Percentiles rank a stretch among this genome's conserved stretches.
Evolutionary conservation across 371 early-diverging fungal species (phyloP).

Genomic region (Apophysomyces sp.): DNA sequence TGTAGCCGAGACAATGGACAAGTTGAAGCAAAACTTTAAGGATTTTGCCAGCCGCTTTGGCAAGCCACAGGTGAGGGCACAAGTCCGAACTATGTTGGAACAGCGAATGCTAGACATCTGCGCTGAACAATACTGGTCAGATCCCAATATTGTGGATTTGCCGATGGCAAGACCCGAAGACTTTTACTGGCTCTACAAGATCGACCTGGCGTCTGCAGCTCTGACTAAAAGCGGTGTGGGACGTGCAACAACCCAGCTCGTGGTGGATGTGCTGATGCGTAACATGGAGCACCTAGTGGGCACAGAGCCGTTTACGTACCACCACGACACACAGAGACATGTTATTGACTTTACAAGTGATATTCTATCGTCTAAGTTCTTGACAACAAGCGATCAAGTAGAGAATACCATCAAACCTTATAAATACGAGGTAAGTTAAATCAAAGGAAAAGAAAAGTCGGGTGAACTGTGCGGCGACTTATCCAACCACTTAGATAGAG

Average conservation of each 20-base stretch:
- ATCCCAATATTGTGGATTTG: constrained; percentile 68
- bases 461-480: background rate
- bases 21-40: constrained; percentile 90
- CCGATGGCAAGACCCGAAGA: constrained; percentile 57
- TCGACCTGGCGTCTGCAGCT: constrained; percentile 80
- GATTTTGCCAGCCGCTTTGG: constrained; percentile 88
- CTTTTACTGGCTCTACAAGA: constrained; percentile 80
- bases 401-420: constrained; percentile 98
- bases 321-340: constrained; percentile 79
- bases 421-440: constrained; percentile 79
- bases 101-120: constrained; percentile 88
- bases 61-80: constrained; percentile 85
- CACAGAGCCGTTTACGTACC: constrained; percentile 83
- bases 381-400: constrained; percentile 91
- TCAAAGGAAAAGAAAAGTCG: background rate
- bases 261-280: constrained; percentile 82
- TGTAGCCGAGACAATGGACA: constrained; percentile 91
- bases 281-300: constrained; percentile 82
- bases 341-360: constrained; percentile 82
- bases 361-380: constrained; percentile 81
- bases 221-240: constrained; percentile 96
- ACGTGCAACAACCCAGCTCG: constrained; percentile 84
- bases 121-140: constrained; percentile 90
- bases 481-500: constrained; percentile 70
- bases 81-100: constrained; percentile 89